phyloP scores from a whole-genome alignment of 805 yeast genomes.

The Kurtzmaniella fragi region DNA sequence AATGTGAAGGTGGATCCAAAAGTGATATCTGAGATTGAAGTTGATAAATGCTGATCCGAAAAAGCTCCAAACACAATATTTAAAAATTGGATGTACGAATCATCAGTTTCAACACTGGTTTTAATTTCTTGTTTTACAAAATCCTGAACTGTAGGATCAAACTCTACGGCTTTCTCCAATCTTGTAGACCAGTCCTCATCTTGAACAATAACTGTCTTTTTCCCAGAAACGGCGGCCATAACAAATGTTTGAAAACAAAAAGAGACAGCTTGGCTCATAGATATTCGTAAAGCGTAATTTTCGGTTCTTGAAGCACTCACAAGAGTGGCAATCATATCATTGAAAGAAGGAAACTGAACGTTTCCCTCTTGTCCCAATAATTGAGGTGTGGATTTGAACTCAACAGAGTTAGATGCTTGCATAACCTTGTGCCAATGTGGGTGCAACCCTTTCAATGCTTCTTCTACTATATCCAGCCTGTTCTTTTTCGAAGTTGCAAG shows the following conservation, averaged over 20 bases:
- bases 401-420: conserved; percentile 38
- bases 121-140: conserved; percentile 18
- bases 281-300: conserved; percentile 20
- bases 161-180: conserved; percentile 61
- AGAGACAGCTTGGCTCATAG: conserved; percentile 39
- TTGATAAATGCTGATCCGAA: conserved; percentile 14
- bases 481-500: conserved; percentile 56
- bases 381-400: conserved; percentile 40
- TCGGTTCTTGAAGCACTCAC: conserved; percentile 15
- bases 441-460: conserved; percentile 72
- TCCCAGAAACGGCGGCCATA: conserved; percentile 55
- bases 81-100: conserved; percentile 19
- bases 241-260: conserved; percentile 58
- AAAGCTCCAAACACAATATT: conserved; percentile 33
- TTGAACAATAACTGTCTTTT: conserved; percentile 50
- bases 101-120: conserved; percentile 12
- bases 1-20: conserved; percentile 34
- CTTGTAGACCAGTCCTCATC: conserved; percentile 76
- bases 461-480: conserved; percentile 72
- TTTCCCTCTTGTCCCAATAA: conserved; percentile 36
- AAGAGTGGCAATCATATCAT: conserved; percentile 26
- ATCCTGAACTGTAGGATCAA: conserved; percentile 48
- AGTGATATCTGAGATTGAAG: conserved; percentile 13
- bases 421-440: conserved; percentile 72
- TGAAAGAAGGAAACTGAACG: conserved; percentile 53